Conservation (phyloP, 352 stramenopile genomes). For the Globisporangium ultimum region DNA sequence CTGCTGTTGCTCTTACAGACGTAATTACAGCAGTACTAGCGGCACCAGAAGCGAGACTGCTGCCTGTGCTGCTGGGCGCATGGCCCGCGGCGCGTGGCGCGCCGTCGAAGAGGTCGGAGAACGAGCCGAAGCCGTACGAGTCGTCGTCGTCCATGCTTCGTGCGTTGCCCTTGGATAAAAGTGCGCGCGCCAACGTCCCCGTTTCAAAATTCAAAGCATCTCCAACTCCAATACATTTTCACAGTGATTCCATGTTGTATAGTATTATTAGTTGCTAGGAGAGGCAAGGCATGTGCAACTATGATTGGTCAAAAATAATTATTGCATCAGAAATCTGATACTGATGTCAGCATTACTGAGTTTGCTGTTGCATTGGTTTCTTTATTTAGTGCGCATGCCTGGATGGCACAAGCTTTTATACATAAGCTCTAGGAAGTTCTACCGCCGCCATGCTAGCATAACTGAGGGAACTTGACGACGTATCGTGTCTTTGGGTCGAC, state of each 20-base stretch:
- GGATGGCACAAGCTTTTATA: too few species aligned
- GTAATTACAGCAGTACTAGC: too few species aligned
- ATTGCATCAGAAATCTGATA: too few species aligned
- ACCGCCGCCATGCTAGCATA: slow-evolving; percentile 23
- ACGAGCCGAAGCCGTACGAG: slow-evolving; percentile 67
- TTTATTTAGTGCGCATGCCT: too few species aligned
- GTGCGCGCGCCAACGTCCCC: background rate
- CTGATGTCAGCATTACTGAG: too few species aligned
- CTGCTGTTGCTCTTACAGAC: background rate
- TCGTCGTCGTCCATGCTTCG: slow-evolving; percentile 50
- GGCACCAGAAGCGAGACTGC: background rate
- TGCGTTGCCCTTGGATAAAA: background rate
- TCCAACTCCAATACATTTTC: background rate
- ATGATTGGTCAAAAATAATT: too few species aligned
- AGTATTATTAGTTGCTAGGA: too few species aligned
- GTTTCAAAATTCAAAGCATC: slow-evolving; percentile 25
- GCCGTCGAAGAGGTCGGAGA: slow-evolving; percentile 53
- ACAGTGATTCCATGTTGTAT: too few species aligned
- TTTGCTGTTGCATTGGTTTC: too few species aligned
- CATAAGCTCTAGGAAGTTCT: too few species aligned
- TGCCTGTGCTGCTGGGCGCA: background rate
- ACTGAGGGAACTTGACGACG: slow-evolving; percentile 67
- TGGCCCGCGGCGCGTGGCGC: background rate
- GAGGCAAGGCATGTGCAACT: too few species aligned
- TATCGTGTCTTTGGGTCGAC: slow-evolving; percentile 74